These are phyloP conservation scores for Dactylonectria estremocensis DNA, from an alignment of 2,329 filamentous ascomycete species.

Conservation along the genomic window DNA sequence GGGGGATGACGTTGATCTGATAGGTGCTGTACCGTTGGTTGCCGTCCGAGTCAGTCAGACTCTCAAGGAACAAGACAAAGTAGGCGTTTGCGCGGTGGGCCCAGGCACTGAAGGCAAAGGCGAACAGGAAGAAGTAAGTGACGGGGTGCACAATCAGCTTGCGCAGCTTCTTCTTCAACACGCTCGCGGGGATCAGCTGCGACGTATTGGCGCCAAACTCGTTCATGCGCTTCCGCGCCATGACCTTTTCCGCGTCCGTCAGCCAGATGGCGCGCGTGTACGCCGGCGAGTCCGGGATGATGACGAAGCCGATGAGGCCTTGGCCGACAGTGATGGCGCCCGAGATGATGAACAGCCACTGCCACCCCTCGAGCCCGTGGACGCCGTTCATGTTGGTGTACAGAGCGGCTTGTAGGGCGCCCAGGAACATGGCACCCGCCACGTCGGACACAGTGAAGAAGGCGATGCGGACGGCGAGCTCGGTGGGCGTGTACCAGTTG, in stretches of 20 bases:
- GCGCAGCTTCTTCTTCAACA: slow-evolving; percentile 46
- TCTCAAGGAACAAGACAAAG: slow-evolving; percentile 53
- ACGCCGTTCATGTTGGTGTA: slow-evolving; percentile 59
- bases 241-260: slow-evolving; percentile 46
- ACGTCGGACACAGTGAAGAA: slow-evolving; percentile 62
- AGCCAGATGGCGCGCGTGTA: slow-evolving; percentile 51
- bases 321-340: slow-evolving; percentile 60
- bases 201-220: slow-evolving; percentile 50
- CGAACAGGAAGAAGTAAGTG: slow-evolving; percentile 51
- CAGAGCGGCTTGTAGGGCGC: slow-evolving; percentile 60
- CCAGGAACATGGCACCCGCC: slow-evolving; percentile 61
- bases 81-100: slow-evolving; percentile 52
- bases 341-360: slow-evolving; percentile 64
- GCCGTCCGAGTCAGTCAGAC: slow-evolving; percentile 45
- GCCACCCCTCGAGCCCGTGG: slow-evolving; percentile 59
- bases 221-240: slow-evolving; percentile 49
- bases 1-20: slow-evolving; percentile 51
- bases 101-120: slow-evolving; percentile 51
- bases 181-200: slow-evolving; percentile 43
- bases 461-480: slow-evolving; percentile 59
- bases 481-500: slow-evolving; percentile 61
- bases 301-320: slow-evolving; percentile 57
- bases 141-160: slow-evolving; percentile 49
- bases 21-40: slow-evolving; percentile 50
- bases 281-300: slow-evolving; percentile 53